phyloP scores from a whole-genome alignment of 73 alveolate species.

The Symbiodinium pilosum region DNA sequence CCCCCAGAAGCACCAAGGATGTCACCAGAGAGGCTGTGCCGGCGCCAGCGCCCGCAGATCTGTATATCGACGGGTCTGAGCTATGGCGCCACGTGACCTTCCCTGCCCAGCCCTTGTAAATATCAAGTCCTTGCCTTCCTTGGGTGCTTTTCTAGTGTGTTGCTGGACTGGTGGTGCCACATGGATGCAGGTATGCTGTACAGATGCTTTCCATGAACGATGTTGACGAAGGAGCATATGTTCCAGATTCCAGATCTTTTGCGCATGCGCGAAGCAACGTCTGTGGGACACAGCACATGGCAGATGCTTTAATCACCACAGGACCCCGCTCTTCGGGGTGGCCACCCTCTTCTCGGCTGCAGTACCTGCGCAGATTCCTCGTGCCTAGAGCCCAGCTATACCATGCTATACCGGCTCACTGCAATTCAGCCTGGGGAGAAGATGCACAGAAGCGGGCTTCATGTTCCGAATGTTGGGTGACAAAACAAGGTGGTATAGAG shows the following conservation, averaged over 20 bases:
- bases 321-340: constrained; percentile 25
- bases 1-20: too few relatives aligned
- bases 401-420: too few relatives aligned
- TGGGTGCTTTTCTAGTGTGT: too few relatives aligned
- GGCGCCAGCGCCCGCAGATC: constrained; percentile 74
- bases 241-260: background rate
- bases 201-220: constrained; percentile 86
- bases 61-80: constrained; percentile 46
- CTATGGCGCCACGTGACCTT: constrained; percentile 52
- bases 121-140: background rate
- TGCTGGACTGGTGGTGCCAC: too few relatives aligned
- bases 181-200: constrained; percentile 35
- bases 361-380: constrained; percentile 51
- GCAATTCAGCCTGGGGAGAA: too few relatives aligned
- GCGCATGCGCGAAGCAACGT: too few relatives aligned
- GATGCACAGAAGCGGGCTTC: too few relatives aligned
- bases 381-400: too few relatives aligned
- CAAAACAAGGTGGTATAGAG: too few relatives aligned
- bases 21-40: constrained; percentile 55
- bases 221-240: constrained; percentile 20
- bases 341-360: constrained; percentile 76
- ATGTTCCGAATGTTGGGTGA: too few relatives aligned
- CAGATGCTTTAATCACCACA: too few relatives aligned
- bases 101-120: background rate
- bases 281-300: too few relatives aligned